A percentile compares a stretch with the other conserved stretches of the same genome.
phyloP scores from a whole-genome alignment of 2,329 filamentous ascomycete species.

The Trichophyton simii region DNA sequence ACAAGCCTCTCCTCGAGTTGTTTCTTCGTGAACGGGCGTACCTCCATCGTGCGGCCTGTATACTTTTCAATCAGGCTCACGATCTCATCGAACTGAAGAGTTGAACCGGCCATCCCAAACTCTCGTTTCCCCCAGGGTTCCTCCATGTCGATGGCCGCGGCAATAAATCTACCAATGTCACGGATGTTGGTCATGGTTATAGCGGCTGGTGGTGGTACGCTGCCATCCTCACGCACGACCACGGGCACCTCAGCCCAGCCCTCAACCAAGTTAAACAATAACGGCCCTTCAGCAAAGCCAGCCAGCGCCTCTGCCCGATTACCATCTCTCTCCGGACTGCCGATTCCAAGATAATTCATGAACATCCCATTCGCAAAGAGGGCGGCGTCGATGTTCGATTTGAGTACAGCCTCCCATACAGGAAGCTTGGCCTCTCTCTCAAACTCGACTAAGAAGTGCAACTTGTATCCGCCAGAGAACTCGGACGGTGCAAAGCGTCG shows the following conservation, averaged over 20 bases:
- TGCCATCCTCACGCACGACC: conserved; percentile 12
- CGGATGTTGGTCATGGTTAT: conserved; percentile 23
- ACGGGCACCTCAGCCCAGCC: conserved; percentile 20
- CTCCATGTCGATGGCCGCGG: conserved; percentile 20
- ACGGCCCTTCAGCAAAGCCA: conserved; percentile 10
- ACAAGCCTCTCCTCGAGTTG: not conserved
- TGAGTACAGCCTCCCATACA: conserved; percentile 20
- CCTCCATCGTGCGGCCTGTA: conserved; percentile 8
- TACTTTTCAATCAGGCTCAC: conserved; percentile 17
- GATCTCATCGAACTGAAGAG: conserved; percentile 18
- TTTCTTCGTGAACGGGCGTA: not conserved
- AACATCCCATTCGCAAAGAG: conserved; percentile 24
- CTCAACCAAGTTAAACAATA: conserved; percentile 16
- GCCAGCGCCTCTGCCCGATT: conserved; percentile 14
- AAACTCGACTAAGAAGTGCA: conserved; percentile 16
- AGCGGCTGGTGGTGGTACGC: conserved; percentile 12
- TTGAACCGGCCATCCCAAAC: conserved; percentile 24
- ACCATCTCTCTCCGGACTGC: conserved; percentile 4
- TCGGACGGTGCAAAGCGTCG: conserved; percentile 36
- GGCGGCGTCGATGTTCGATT: conserved; percentile 21
- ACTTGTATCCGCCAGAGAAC: conserved; percentile 21
- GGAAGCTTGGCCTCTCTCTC: conserved; percentile 14
- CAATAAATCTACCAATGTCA: conserved; percentile 23
- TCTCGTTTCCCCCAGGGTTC: conserved; percentile 19
- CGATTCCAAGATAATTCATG: conserved; percentile 26